Percentiles rank a stretch among this genome's conserved stretches.
These are phyloP conservation scores for Aureobasidium sp. DNA, from an alignment of 2,329 filamentous ascomycete species.

Conservation along the genomic window DNA sequence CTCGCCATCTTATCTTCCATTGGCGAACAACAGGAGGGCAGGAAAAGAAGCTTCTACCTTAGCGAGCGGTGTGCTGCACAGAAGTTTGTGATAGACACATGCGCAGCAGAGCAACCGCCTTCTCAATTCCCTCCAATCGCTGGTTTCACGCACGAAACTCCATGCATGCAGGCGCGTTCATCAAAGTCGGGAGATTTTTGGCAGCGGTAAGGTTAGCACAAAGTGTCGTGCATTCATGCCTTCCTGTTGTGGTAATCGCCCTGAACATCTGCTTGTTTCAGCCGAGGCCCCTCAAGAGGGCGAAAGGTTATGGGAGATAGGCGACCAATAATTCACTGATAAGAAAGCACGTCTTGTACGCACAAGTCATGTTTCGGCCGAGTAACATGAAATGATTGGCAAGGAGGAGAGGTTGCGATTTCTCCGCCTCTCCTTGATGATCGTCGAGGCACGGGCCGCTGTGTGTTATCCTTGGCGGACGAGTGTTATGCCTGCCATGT, in stretches of 20 bases:
- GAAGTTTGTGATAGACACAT: not conserved
- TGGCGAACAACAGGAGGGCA: not conserved
- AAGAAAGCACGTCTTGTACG: not conserved
- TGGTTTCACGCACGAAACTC: not conserved
- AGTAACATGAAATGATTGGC: not conserved
- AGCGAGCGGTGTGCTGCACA: not conserved
- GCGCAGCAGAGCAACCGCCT: not conserved
- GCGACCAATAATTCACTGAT: slow-evolving; percentile 8
- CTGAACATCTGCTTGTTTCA: not conserved
- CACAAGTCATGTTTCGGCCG: slow-evolving; percentile 6
- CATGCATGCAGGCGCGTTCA: not conserved
- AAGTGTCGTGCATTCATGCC: slow-evolving; percentile 14
- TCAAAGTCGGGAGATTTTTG: not conserved
- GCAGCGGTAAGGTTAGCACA: not conserved
- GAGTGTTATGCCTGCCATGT: not conserved
- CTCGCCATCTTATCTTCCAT: not conserved
- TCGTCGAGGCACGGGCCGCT: slow-evolving; percentile 8
- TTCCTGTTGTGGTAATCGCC: slow-evolving; percentile 3
- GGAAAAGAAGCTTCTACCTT: slow-evolving; percentile 1
- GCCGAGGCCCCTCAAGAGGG: not conserved
- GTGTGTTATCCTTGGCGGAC: slow-evolving; percentile 3
- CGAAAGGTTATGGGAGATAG: not conserved
- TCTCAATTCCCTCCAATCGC: slow-evolving; percentile 2
- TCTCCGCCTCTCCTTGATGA: not conserved
- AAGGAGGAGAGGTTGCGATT: not conserved